Evolutionary conservation across 179 eudicot species (phyloP).

Genomic region (Amaranthus tricolor): DNA sequence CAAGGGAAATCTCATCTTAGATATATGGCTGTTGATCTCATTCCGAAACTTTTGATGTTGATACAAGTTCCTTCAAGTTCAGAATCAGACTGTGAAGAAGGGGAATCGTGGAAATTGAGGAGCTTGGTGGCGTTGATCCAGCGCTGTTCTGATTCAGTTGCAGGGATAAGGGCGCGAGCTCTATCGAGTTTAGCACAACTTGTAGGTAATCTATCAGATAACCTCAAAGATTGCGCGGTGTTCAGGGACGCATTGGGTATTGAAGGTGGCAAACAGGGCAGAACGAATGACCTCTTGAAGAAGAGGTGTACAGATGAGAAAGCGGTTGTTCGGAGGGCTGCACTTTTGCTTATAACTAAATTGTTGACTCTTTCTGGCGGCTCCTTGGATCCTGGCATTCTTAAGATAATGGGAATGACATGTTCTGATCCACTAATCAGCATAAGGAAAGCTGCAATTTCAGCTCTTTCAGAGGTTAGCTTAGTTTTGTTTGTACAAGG

Average conservation of each 20-base stretch:
- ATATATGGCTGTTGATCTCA: conserved; percentile 77
- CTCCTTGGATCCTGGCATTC: conserved; percentile 60
- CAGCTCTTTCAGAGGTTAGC: conserved; percentile 91
- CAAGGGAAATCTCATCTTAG: conserved; percentile 74
- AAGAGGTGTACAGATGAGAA: conserved; percentile 87
- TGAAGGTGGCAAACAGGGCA: conserved; percentile 31
- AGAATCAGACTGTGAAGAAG: conserved; percentile 31
- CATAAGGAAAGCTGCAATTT: conserved; percentile 84
- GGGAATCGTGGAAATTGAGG: conserved; percentile 58
- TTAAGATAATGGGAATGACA: conserved; percentile 79
- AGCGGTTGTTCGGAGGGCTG: conserved; percentile 93
- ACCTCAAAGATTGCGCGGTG: conserved; percentile 31
- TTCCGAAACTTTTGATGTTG: conserved; percentile 47
- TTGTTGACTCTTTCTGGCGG: conserved; percentile 57
- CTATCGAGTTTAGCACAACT: conserved; percentile 69
- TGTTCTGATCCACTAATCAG: conserved; percentile 95
- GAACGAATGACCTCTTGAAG: conserved; percentile 55
- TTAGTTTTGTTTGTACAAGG: conserved; percentile 1
- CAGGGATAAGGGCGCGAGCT: conserved; percentile 82
- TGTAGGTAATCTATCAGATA: conserved; percentile 47
- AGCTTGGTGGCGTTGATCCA: conserved; percentile 68
- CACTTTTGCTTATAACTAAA: conserved; percentile 71
- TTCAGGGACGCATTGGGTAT: conserved; percentile 61
- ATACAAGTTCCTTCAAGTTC: conserved; percentile 35
- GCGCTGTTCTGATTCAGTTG: conserved; percentile 79